A percentile compares a stretch with the other conserved stretches of the same genome.
Conservation (phyloP, 2,329 filamentous ascomycete species). For the Fusarium pseudocircinatum region DNA sequence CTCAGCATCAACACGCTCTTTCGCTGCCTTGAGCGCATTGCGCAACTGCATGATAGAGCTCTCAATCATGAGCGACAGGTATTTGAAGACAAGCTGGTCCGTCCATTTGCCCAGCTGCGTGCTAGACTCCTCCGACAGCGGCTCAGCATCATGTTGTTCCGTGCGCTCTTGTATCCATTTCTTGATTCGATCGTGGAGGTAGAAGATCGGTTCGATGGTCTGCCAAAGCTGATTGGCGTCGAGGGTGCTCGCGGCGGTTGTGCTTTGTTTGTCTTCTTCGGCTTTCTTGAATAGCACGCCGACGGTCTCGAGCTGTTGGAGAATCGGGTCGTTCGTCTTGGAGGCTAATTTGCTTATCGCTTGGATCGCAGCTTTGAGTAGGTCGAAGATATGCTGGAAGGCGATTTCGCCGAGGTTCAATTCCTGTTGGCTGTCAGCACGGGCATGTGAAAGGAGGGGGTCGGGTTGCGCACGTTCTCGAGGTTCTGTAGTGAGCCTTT, state of each 20-base stretch:
- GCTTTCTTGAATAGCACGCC: conserved; percentile 42
- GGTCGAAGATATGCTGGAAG: conserved; percentile 46
- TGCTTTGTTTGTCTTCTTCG: conserved; percentile 24
- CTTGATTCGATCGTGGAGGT: conserved; percentile 57
- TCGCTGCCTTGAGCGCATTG: conserved; percentile 68
- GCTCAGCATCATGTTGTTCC: conserved; percentile 28
- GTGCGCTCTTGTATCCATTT: conserved; percentile 76
- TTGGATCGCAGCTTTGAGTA: conserved; percentile 40
- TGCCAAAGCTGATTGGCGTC: conserved; percentile 71
- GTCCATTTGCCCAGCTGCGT: conserved; percentile 71
- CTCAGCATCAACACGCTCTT: conserved; percentile 44
- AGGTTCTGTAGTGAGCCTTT: conserved; percentile 76
- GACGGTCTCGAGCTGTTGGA: conserved; percentile 42
- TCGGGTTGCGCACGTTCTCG: conserved; percentile 55
- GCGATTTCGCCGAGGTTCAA: conserved; percentile 66
- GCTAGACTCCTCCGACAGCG: conserved; percentile 26
- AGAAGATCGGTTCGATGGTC: conserved; percentile 82
- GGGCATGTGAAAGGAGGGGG: not conserved
- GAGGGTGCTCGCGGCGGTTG: conserved; percentile 14
- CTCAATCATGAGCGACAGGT: conserved; percentile 86
- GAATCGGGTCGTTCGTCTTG: conserved; percentile 34
- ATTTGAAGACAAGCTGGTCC: conserved; percentile 86
- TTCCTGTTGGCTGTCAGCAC: conserved; percentile 55
- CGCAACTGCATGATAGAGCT: conserved; percentile 87
- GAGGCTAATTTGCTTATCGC: conserved; percentile 39